Base-by-base conservation (phyloP, 345 rosid species). In the Litchi chinensis region DNA sequence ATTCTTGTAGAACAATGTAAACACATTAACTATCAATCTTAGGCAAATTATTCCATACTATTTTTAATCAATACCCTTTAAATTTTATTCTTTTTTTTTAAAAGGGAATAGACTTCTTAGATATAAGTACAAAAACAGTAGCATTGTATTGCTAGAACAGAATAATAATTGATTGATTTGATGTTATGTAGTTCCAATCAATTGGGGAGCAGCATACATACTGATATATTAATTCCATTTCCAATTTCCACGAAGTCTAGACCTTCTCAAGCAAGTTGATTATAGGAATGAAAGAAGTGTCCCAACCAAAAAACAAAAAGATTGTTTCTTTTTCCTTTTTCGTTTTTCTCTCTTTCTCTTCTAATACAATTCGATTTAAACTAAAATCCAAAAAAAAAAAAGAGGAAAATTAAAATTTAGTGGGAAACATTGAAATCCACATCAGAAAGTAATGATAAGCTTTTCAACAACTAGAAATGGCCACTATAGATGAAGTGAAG, bases 181-280 rank as follows among this genome's bases (percentile, higher is more conserved):
- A 75, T 70, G 48, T 69, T 68, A 41, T 32, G 2, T 74, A 68
- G 82, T 57, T 85, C 74, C 84, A 26, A 76, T 71, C 24, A 68
- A 60, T 10, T 71, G 26, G 74, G 83, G 39, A 5, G n/a, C 12
- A 11, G 28, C 43, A 65, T 11, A 65, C 6, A 21, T 46, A 43
- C 40, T 73, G 41, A 65, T 22, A 32, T 50, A 71, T 26, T 26
- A 26, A 26, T 77, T 76, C 76, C 5, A 26, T 18, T 43, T 71
- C 50, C 59, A 68, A 71, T 21, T 72, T 43, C 48, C 37, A 66
- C 16, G 10, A 10, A 8, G 72, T 41, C 40, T 19, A 24, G 32
- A 50, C 37, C 9, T 0, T 12, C 5, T n/a, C 10, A 40, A 13
- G 16, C 75, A 75, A 79, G 52, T 67, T 71, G 80, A 60, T 76